Base-by-base conservation (phyloP, 139 green algal species). In the Chlorella vulgaris region DNA sequence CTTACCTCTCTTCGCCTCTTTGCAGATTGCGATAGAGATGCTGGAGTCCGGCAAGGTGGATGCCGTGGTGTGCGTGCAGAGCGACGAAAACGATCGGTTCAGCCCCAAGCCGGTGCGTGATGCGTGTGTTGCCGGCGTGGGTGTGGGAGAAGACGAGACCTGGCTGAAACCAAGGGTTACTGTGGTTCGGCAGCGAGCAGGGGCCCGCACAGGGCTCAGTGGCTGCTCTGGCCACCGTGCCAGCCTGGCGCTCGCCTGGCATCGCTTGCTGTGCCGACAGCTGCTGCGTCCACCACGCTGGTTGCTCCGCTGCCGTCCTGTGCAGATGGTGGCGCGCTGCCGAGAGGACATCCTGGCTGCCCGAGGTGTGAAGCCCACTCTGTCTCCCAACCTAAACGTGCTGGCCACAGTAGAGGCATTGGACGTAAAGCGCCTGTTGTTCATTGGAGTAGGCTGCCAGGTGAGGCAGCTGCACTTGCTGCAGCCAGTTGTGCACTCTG, bases 371-470 rank as follows among this genome's bases (percentile, higher is more conserved):
- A 99, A 99, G 90, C 96, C 96, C 39, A 91, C 87, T 0, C 88
- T 99, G 36, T 93, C 86, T 1, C 94, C 96, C 38, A 98, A 97
- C 87, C 88, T 99, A 36, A 93, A 96, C 39, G 92, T 95, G 19
- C 87, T 99, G 31, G 95, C 96, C 22, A 95, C 93, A 22, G 91
- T 99, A n/a, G 95, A 99, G 85, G 95, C 94, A 5, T 85, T 96
- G 60, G 85, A 87, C 62, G 86, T 96, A 4, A 94, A 93, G 76
- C 81, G 88, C 63, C 87, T 99, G 40, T 91, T 99, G 36, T 98
- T 99, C 88, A 97, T 98, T 66, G 96, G 96, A 0, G 95, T 98
- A 8, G 95, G 95, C 38, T 98, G 95, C 88, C 90, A 97, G 90
- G 94, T 96, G 28, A 43, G 71, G 29, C 7, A 4, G 24, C 8